Base-by-base conservation (phyloP, 495 filamentous ascomycete species). In the Elaphomyces granulatus region DNA sequence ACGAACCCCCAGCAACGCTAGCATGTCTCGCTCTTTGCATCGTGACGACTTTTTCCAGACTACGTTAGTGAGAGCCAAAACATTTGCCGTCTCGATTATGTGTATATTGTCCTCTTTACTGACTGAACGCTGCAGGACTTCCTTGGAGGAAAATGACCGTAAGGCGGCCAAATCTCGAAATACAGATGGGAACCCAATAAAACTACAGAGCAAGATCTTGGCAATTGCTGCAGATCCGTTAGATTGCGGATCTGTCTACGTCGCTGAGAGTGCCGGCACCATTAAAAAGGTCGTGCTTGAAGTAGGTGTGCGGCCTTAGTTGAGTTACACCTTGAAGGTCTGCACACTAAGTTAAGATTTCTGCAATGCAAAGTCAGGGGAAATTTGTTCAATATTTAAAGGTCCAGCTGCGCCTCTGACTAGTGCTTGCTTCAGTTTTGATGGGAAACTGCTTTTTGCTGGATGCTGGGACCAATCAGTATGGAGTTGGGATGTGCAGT, bases 401-500 rank as follows among this genome's bases (percentile, higher is more conserved):
- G 87, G 83, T 8, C 86, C 86, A 12, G 71, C 69, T 19, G 77
- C 85, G 9, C 90, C 90, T 1, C 54, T 93, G 16, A 85, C 84
- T 16, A 81, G 77, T 46, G 54, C 95, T 35, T 78, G 79, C 19
- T 63, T 94, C 20, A 77, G 79, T 20, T 66, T 74, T 0, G 60
- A 63, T 37, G 66, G 63, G 31, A 61, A 62, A 16, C 74, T 70
- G 1, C 45, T 96, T 35, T 95, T 86, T 56, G 83, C 83, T 19
- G 87, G 86, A 17, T 83, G 79, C 45, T 98, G 90, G 90, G 87
- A 98, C 64, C 94, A 92, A 57, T 65, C 69, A 16, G 71, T 96
- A 32, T 94, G 78, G 76, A 81, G 82, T 21, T 94, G 83, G 83
- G 68, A 80, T 46, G 63, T 77, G 26, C 48, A 61, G 15, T 75